These are phyloP conservation scores for Flaveria ramosissima DNA, from an alignment of 129 eudicot genomes.

Conservation along the genomic window DNA sequence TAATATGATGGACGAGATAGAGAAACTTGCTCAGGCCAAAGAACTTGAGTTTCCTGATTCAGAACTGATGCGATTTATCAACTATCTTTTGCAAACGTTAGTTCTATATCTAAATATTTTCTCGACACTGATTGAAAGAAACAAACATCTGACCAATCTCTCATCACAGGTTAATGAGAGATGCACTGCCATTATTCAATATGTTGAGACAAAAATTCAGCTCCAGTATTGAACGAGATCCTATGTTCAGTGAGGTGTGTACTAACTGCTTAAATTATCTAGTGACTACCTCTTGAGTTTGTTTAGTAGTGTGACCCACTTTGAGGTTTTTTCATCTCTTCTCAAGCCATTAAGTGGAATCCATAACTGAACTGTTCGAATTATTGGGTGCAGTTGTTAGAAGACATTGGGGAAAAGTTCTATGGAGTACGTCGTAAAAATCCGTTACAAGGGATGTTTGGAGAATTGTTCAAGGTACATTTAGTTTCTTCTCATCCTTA, in stretches of 20 bases:
- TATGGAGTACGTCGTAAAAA: conserved; percentile 84
- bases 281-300: background rate
- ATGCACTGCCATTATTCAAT: conserved; percentile 89
- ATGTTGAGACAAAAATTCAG: conserved; percentile 77
- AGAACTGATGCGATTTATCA: conserved; percentile 65
- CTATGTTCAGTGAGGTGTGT: conserved; percentile 69
- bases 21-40: conserved; percentile 54
- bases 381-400: conserved; percentile 63
- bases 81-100: conserved; percentile 82
- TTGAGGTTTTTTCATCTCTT: background rate
- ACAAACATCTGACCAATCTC: background rate
- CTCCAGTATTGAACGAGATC: conserved; percentile 78
- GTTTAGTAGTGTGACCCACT: background rate
- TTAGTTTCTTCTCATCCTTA: conserved; percentile 19
- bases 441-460: conserved; percentile 88
- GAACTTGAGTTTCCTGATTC: conserved; percentile 67
- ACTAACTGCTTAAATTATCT: conserved; percentile 3
- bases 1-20: conserved; percentile 73
- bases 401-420: conserved; percentile 75
- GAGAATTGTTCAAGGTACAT: conserved; percentile 82
- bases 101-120: conserved; percentile 26
- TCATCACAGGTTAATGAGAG: conserved; percentile 80
- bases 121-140: background rate
- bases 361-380: conserved; percentile 5
- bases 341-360: background rate